Base-by-base conservation (phyloP, 2,329 filamentous ascomycete species). In the Seiridium cupressi region DNA sequence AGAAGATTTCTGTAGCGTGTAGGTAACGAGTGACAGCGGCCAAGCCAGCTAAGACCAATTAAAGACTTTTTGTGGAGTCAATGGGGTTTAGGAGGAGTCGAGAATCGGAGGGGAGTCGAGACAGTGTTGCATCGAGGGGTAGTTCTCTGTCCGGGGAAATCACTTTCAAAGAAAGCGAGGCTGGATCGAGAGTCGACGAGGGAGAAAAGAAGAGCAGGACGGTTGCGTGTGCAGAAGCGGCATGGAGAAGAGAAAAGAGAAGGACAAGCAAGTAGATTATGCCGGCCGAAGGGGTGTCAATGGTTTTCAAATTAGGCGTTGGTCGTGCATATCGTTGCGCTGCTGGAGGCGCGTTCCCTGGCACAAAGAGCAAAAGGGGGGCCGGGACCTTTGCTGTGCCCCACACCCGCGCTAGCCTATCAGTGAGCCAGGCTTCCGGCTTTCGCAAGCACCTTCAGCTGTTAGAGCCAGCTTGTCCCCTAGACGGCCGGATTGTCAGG, bases 41-140 rank as follows among this genome's bases (percentile, higher is more conserved):
- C 66, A 64, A 68, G 66, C 66, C 64, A 64, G 65, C 65, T 67
- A 65, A 64, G 62, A 65, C 64, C 63, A 65, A 67, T 66, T 64
- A 66, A 64, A 63, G 34, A 26, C 32, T 51, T 26, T 18, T 13
- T 31, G 54, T 57, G 55, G 55, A 55, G 55, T 58, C 46, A 34
- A 36, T 44, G 18, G 11, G 11, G 36, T 38, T 18, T 42, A 44
- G 46, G 51, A 56, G 38, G 34, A 38, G 48, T 57, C 55, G 48
- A 53, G 51, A 55, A 54, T 47, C 32, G 53, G 38, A 44, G 46
- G 34, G 34, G 26, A n/a, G 31, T 46, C 18, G 9, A 36, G 42
- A 51, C 38, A 46, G 32, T 42, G 49, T 53, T 36, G 31, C n/a
- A 26, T n/a, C 13, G 26, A 38, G 35, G 44, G 31, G 55, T 31